Base-by-base conservation (phyloP, 2,329 filamentous ascomycete species). In the Arthrobotrys megalospora region DNA sequence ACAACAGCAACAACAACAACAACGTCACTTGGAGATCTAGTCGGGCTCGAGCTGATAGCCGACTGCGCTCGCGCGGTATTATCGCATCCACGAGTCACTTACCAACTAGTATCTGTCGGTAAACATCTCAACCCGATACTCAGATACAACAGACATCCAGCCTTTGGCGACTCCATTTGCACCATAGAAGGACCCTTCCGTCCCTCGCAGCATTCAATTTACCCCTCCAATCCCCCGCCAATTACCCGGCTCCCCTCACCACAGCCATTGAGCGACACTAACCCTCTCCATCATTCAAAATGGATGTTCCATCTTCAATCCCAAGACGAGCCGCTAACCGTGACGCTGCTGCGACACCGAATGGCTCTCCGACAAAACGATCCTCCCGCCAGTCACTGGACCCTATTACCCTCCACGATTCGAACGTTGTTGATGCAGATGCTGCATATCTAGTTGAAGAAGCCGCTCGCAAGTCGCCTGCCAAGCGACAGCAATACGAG, bases 261-360 rank as follows among this genome's bases (percentile, higher is more conserved):
- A 1, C 14, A 38, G 28, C 24, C 6, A 12, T 21, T 14, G n/a
- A 21, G 24, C 24, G 24, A 36, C 34, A 8, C 60, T n/a, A 43
- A 43, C 7, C 19, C n/a, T 12, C 12, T 28, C 6, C 8, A 43
- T n/a, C 19, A 28, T 16, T 14, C 7, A 64, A 11, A 6, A 76
- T 76, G 72, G 72, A 76, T 34, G 32, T 76, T 11, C 72, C 72
- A 48, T 76, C 72, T 21, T 76, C 72, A 36, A 76, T 76, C 48
- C 72, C 72, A 1, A 69, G 72, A 28, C 53, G 72, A 24, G 32
- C 72, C 32, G 47, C 62, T 16, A 76, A 76, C 19, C 72, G 72
- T 36, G 72, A 76, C 24, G 24, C 21, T 16, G 38, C 16, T 6
- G 71, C 53, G 6, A 58, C 72, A 3, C 58, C 64, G 1, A 69